phyloP scores from a whole-genome alignment of 306 rosid species.

The Cucurbita pepo region DNA sequence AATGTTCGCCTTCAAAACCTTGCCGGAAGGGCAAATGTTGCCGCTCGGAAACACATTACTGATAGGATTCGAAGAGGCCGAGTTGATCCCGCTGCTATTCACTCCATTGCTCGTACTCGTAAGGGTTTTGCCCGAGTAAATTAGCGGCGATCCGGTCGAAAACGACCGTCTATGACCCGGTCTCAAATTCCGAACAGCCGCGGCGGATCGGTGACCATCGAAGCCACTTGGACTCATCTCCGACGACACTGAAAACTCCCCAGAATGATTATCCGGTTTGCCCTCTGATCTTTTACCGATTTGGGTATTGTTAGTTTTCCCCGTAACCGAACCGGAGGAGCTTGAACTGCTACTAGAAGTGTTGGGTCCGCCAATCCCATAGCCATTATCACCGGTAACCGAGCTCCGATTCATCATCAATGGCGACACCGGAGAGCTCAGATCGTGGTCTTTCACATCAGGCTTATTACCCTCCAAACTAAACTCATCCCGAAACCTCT shows the following conservation, averaged over 20 bases:
- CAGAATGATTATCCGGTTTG: slow-evolving; percentile 29
- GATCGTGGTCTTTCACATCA: slow-evolving; percentile 57
- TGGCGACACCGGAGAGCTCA: slow-evolving; percentile 38
- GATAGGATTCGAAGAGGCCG: slow-evolving; percentile 17
- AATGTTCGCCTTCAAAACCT: slow-evolving; percentile 33
- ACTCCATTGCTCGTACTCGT: slow-evolving; percentile 8
- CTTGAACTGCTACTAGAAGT: slow-evolving; percentile 39
- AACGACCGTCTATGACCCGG: slow-evolving; percentile 75
- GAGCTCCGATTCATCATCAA: slow-evolving; percentile 21
- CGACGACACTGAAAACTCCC: slow-evolving; percentile 28
- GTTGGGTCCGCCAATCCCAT: not conserved
- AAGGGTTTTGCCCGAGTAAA: slow-evolving; percentile 47
- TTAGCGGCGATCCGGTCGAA: slow-evolving; percentile 68
- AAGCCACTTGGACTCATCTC: slow-evolving; percentile 24
- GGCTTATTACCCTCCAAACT: slow-evolving; percentile 35
- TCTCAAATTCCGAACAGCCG: slow-evolving; percentile 12
- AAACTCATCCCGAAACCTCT: slow-evolving; percentile 28
- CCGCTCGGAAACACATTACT: slow-evolving; percentile 39
- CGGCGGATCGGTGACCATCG: slow-evolving; percentile 31
- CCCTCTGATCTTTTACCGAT: slow-evolving; percentile 30
- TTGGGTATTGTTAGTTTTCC: slow-evolving; percentile 17
- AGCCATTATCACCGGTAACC: slow-evolving; percentile 7
- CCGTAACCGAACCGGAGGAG: slow-evolving; percentile 45
- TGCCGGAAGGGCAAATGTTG: slow-evolving; percentile 62
- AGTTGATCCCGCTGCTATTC: slow-evolving; percentile 13